Evolutionary conservation across 2,329 filamentous ascomycete species (phyloP).

Genomic region (Penicillium thymicola): DNA sequence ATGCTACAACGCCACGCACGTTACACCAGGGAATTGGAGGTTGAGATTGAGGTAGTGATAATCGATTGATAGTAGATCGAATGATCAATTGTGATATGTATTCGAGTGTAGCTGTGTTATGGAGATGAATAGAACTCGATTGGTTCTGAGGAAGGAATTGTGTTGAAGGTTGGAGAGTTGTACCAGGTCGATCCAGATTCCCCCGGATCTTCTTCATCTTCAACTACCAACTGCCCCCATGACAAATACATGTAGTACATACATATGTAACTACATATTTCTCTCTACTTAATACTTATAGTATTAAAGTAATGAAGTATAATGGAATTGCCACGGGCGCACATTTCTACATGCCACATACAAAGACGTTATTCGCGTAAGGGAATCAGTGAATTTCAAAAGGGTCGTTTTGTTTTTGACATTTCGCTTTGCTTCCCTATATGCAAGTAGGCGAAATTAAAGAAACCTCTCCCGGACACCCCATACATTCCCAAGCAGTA

Average conservation of each 20-base stretch:
- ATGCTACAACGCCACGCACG: conserved; percentile 17
- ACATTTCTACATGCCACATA: conserved; percentile 32
- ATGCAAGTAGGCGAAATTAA: conserved; percentile 41
- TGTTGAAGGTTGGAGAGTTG: background rate
- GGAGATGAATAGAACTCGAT: background rate
- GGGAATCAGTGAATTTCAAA: conserved; percentile 27
- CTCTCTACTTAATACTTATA: background rate
- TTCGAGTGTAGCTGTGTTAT: background rate
- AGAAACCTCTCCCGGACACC: conserved; percentile 39
- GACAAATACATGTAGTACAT: background rate
- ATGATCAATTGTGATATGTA: background rate
- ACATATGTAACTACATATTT: no score
- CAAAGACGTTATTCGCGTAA: conserved; percentile 24
- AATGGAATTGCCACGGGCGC: conserved; percentile 8
- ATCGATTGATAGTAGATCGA: background rate
- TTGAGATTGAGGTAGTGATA: background rate
- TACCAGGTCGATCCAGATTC: background rate
- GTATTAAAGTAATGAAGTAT: conserved; percentile 1
- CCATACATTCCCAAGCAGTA: conserved; percentile 33
- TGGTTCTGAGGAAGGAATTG: background rate
- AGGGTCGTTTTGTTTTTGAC: conserved; percentile 34
- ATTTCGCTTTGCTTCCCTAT: conserved; percentile 41
- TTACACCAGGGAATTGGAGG: background rate
- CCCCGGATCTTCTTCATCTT: background rate
- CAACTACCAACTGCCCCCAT: background rate